These are phyloP conservation scores for Oenanthe javanica DNA, from an alignment of 140 eudicot genomes.

Conservation along the genomic window DNA sequence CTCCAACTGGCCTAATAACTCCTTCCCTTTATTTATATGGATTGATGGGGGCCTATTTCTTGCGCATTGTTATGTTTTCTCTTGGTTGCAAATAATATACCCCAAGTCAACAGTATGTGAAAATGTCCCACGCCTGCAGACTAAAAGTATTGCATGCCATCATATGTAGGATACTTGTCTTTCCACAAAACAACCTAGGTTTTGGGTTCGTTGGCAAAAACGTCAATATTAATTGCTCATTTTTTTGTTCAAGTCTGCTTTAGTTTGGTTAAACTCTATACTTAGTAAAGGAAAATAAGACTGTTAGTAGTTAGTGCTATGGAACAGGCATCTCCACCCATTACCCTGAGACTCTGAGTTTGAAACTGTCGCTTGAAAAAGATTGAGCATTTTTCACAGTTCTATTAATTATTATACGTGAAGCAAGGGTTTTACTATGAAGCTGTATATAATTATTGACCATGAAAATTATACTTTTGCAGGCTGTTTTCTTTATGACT, in stretches of 20 bases:
- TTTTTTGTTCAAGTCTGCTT: neutral
- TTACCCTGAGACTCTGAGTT: neutral
- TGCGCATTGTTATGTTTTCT: neutral
- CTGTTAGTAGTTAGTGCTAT: neutral
- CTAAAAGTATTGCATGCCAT: neutral
- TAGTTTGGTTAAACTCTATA: neutral
- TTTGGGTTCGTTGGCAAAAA: no score
- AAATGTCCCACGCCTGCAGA: neutral
- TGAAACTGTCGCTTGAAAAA: neutral
- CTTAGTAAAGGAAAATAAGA: neutral
- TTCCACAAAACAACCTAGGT: neutral
- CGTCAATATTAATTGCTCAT: neutral
- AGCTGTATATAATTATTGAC: neutral
- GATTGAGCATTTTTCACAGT: neutral
- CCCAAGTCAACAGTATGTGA: neutral
- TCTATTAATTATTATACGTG: neutral
- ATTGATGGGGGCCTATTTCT: neutral
- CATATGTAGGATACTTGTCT: neutral
- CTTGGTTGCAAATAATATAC: neutral
- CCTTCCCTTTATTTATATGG: neutral
- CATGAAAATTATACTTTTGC: constrained; percentile 18
- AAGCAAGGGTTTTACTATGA: neutral
- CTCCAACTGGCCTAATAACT: neutral
- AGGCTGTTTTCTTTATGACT: constrained; percentile 87
- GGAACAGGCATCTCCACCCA: neutral